Base-by-base conservation (phyloP, 495 filamentous ascomycete species). In the Penicillium diatomitis region DNA sequence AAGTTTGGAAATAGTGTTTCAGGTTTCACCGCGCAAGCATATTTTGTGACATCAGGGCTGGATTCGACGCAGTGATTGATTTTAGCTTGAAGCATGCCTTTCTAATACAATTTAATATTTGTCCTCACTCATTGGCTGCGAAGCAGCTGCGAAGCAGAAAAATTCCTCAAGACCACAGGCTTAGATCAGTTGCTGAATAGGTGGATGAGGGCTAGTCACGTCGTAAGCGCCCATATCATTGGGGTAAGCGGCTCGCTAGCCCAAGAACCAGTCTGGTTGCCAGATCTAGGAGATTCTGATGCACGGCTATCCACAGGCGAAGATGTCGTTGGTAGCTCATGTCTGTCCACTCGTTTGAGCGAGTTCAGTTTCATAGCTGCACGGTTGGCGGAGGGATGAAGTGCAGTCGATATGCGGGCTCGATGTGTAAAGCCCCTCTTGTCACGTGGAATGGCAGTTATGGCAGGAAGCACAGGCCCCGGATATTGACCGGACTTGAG, bases 141-240 rank as follows among this genome's bases (percentile, higher is more conserved):
- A 42, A 39, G 39, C 43, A n/a, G n/a, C n/a, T n/a, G n/a, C n/a
- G n/a, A n/a, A n/a, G n/a, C n/a, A n/a, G 42, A 37, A 44, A 49
- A 51, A 51, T 43, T 50, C 33, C n/a, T 12, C 20, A 45, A 31
- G 37, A 54, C 34, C 12, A 62, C 59, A 55, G 59, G 54, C 51
- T 59, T 44, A 53, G 38, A 57, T 54, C 45, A 51, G 59, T 50
- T 57, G 64, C 65, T 66, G 48, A 56, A 55, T 55, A 60, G 57
- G 47, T 52, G 46, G 48, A 60, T 56, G 52, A 48, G 47, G 53
- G 55, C 66, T 66, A 58, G 64, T 55, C 61, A 63, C 60, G 50
- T 55, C 48, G 50, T 69, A 68, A 69, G 68, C 68, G 68, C 68
- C 65, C 41, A 55, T 49, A 8, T 48, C 33, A 56, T 11, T 47